phyloP scores from a whole-genome alignment of 495 filamentous ascomycete species.

The Lophium mytilinum region DNA sequence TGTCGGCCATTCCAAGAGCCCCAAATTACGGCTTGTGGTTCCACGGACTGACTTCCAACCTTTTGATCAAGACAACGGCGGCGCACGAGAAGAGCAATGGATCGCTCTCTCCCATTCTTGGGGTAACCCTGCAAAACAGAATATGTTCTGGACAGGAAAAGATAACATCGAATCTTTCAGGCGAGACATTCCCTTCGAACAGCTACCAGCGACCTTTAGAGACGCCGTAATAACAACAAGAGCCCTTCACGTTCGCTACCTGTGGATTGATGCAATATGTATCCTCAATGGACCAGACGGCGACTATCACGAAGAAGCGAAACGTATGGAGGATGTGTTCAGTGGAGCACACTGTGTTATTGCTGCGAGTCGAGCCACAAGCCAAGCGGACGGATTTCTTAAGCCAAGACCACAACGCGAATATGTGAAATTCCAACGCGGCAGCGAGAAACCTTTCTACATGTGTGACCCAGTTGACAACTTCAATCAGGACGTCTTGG shows the following conservation, averaged over 20 bases:
- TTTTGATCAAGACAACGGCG: too few species aligned
- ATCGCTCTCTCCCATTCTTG: neutral
- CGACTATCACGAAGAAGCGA: slow-evolving; percentile 34
- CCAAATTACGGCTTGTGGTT: too few species aligned
- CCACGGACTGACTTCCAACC: too few species aligned
- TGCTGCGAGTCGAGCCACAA: slow-evolving; percentile 29
- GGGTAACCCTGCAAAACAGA: neutral
- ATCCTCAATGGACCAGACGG: slow-evolving; percentile 33
- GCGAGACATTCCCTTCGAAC: neutral
- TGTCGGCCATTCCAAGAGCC: too few species aligned
- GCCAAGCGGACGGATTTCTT: slow-evolving; percentile 27
- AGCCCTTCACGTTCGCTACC: neutral
- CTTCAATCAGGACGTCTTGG: slow-evolving; percentile 30
- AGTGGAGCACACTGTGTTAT: slow-evolving; percentile 28
- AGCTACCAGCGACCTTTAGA: neutral
- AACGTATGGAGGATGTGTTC: slow-evolving; percentile 33
- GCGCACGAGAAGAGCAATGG: too few species aligned
- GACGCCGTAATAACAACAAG: neutral
- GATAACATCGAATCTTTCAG: too few species aligned
- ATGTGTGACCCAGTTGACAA: slow-evolving; percentile 30
- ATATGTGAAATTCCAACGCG: too few species aligned
- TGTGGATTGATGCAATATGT: slow-evolving; percentile 28
- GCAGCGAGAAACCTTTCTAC: slow-evolving; percentile 13
- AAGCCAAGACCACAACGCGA: neutral
- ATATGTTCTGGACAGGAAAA: too few species aligned